Percentiles rank a stretch among this genome's conserved stretches.
Evolutionary conservation across 768 basidiomycete genomes (phyloP).

Genomic region (Suillus variegatus): DNA sequence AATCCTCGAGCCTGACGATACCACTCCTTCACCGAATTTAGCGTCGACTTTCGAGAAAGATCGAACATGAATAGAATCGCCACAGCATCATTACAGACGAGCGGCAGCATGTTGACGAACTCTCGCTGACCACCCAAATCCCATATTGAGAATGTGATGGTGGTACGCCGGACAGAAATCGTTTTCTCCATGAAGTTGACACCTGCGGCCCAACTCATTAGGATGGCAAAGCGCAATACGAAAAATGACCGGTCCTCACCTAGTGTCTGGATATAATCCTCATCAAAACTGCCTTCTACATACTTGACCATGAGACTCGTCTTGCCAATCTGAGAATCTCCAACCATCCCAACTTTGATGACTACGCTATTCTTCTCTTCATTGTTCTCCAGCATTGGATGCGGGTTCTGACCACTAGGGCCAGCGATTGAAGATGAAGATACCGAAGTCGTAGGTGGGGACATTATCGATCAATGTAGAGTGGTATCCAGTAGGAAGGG

Average conservation of each 20-base stretch:
- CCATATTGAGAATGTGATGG: conserved; percentile 99
- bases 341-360: conserved; percentile 99
- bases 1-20: conserved; percentile 98
- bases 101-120: conserved; percentile 98
- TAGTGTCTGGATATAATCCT: conserved; percentile 99
- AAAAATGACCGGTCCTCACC: conserved; percentile 49
- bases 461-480: conserved; percentile 38
- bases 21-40: conserved; percentile 99
- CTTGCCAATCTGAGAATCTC: conserved; percentile 99
- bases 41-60: conserved; percentile 92
- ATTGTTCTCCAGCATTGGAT: conserved; percentile 54
- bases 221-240: background rate
- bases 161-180: conserved; percentile 95
- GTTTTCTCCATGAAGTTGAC: conserved; percentile 99
- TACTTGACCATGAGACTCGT: conserved; percentile 99
- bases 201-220: conserved; percentile 44
- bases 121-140: conserved; percentile 96
- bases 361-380: conserved; percentile 90
- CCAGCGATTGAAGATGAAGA: conserved; percentile 44
- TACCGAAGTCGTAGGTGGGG: conserved; percentile 50
- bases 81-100: conserved; percentile 99
- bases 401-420: conserved; percentile 54
- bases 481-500: conserved; percentile 15
- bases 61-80: conserved; percentile 99
- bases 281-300: conserved; percentile 97